A percentile compares a stretch with the other conserved stretches of the same genome.
Conservation (phyloP, 78 protist genomes). For the Anaeramoeba flamelloides region DNA sequence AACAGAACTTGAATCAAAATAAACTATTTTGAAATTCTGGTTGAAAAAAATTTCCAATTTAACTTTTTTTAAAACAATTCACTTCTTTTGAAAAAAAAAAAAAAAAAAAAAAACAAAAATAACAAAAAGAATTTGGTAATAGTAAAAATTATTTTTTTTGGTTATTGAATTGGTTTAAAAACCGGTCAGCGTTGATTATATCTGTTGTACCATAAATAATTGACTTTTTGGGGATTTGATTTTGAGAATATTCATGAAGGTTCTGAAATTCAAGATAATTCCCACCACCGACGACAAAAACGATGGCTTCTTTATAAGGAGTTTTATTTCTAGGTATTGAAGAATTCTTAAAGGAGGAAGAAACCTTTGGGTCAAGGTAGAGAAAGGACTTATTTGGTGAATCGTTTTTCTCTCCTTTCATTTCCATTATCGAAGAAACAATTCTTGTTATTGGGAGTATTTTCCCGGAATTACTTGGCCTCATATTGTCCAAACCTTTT, state of each 20-base stretch:
- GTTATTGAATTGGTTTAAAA: background rate
- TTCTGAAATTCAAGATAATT: slow-evolving; percentile 69
- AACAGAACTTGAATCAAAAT: too few relatives aligned
- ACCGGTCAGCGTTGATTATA: background rate
- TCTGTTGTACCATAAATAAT: background rate
- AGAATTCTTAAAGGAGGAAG: background rate
- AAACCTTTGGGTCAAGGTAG: slow-evolving; percentile 54
- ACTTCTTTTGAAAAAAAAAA: too few relatives aligned
- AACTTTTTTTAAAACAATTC: too few relatives aligned
- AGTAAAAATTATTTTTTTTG: too few relatives aligned
- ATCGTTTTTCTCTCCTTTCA: slow-evolving; percentile 2
- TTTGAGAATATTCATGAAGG: slow-evolving; percentile 13
- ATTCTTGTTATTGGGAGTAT: slow-evolving; percentile 22
- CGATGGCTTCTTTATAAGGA: slow-evolving; percentile 48
- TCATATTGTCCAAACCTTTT: too few relatives aligned
- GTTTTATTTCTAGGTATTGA: background rate
- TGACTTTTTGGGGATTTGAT: too few relatives aligned
- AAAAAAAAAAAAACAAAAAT: too few relatives aligned
- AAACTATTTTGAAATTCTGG: too few relatives aligned
- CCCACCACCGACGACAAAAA: slow-evolving; percentile 79
- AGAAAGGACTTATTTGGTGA: slow-evolving; percentile 15
- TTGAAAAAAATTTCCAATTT: too few relatives aligned
- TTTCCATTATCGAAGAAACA: slow-evolving; percentile 42
- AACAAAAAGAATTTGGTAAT: too few relatives aligned
- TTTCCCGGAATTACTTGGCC: background rate